Percentiles rank a stretch among this genome's conserved stretches.
These are phyloP conservation scores for Pseudoturritis turrita DNA, from an alignment of 345 rosid genomes.

Conservation along the genomic window DNA sequence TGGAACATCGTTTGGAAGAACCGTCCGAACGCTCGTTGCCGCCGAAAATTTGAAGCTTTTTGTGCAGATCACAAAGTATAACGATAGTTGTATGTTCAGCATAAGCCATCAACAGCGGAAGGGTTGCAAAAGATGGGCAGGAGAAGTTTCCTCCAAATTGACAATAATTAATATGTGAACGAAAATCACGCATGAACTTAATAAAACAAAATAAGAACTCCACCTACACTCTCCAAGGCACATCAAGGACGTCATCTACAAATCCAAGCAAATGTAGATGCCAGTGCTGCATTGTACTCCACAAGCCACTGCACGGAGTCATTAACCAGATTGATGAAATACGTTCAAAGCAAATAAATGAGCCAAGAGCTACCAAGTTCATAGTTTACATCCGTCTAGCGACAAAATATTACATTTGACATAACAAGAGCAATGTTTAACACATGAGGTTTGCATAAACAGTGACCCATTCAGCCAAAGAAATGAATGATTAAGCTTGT, in stretches of 20 bases:
- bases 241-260: slow-evolving; percentile 92
- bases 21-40: too few relatives aligned
- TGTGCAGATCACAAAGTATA: too few relatives aligned
- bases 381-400: background rate
- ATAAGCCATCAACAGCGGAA: slow-evolving; percentile 95
- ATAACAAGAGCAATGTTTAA: background rate
- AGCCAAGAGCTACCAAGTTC: slow-evolving; percentile 9
- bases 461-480: background rate
- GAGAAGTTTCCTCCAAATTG: slow-evolving; percentile 63
- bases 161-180: background rate
- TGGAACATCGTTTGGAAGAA: too few relatives aligned
- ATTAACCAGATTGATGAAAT: slow-evolving; percentile 7
- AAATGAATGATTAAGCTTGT: background rate
- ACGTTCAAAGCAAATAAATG: background rate
- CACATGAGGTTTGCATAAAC: background rate
- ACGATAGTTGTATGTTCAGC: slow-evolving; percentile 96
- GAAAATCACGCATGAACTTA: background rate
- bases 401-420: background rate
- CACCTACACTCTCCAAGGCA: slow-evolving; percentile 99
- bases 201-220: slow-evolving; percentile 13
- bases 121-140: slow-evolving; percentile 93
- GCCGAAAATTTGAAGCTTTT: too few relatives aligned
- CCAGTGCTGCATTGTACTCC: slow-evolving; percentile 93
- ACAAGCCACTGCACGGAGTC: slow-evolving; percentile 80
- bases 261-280: slow-evolving; percentile 96